phyloP scores from a whole-genome alignment of 225 moss, liverwort and hornwort genomes.

The Marchantia polymorpha region DNA sequence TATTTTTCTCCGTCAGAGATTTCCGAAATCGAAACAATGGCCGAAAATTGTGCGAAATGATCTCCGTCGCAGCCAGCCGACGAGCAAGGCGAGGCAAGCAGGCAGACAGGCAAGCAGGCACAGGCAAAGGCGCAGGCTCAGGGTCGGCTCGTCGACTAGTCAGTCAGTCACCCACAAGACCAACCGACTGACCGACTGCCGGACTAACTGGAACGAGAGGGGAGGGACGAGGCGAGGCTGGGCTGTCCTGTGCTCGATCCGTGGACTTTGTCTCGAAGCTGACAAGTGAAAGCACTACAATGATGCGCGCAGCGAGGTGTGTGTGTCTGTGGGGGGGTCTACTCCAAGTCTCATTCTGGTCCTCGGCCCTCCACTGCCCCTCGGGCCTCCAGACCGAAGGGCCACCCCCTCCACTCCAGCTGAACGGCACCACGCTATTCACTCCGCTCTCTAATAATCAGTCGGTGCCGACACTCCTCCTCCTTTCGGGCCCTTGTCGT shows the following conservation, averaged over 20 bases:
- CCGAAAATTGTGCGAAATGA: not conserved
- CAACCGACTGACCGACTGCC: not conserved
- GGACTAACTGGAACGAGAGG: not conserved
- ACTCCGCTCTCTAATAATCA: not conserved
- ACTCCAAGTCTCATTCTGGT: not conserved
- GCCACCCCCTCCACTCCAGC: not conserved
- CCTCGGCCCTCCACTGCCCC: not conserved
- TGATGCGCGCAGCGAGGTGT: not conserved
- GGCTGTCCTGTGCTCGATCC: not conserved
- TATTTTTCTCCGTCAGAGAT: no score
- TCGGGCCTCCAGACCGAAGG: not conserved
- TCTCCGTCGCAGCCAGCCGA: not conserved
- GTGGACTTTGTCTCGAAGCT: conserved; percentile 18
- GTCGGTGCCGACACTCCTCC: conserved; percentile 21
- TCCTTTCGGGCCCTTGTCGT: not conserved
- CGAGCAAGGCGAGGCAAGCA: not conserved
- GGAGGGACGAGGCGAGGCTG: not conserved
- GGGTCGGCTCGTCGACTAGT: not conserved
- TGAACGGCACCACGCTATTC: conserved; percentile 1
- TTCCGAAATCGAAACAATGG: no score
- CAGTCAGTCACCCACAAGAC: not conserved
- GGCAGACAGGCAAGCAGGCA: not conserved
- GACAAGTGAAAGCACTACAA: not conserved
- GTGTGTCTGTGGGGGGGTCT: not conserved
- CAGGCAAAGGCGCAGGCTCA: not conserved